These are phyloP conservation scores for Rhodotorula diobovata DNA, from an alignment of 768 basidiomycete genomes.

Conservation along the genomic window DNA sequence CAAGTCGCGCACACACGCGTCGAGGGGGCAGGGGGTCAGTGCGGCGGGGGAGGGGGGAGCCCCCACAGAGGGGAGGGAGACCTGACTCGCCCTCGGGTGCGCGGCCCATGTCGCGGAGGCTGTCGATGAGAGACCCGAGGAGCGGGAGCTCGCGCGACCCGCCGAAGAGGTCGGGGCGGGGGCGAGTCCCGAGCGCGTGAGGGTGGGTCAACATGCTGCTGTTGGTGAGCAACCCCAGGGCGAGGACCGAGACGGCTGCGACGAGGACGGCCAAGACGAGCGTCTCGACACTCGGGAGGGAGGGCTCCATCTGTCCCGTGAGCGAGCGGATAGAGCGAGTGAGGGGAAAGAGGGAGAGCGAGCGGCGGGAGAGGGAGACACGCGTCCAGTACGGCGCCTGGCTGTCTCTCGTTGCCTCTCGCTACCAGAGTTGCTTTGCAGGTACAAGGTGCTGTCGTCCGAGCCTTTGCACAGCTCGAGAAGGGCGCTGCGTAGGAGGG, in stretches of 20 bases:
- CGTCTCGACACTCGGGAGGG: not conserved
- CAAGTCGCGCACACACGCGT: not conserved
- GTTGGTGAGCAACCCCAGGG: not conserved
- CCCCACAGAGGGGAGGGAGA: not conserved
- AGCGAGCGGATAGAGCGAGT: not conserved
- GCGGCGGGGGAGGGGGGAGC: not conserved
- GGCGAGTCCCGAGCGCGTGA: not conserved
- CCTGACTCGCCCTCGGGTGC: not conserved
- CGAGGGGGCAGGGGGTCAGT: no score
- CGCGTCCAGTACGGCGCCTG: not conserved
- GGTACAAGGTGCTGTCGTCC: no score
- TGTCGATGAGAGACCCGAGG: not conserved
- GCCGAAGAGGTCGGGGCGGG: not conserved
- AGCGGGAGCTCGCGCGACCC: not conserved
- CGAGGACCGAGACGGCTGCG: not conserved
- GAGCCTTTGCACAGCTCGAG: no score
- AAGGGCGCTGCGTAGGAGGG: no score
- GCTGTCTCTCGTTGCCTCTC: not conserved
- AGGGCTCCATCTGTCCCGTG: not conserved
- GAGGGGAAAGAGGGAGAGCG: not conserved
- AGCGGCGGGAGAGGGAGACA: not conserved
- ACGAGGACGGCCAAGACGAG: not conserved
- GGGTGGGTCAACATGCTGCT: not conserved
- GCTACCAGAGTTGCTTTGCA: no score
- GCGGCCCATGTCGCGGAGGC: not conserved